Conservation (phyloP, 2,329 filamentous ascomycete genomes). For the Colletotrichum siamense region DNA sequence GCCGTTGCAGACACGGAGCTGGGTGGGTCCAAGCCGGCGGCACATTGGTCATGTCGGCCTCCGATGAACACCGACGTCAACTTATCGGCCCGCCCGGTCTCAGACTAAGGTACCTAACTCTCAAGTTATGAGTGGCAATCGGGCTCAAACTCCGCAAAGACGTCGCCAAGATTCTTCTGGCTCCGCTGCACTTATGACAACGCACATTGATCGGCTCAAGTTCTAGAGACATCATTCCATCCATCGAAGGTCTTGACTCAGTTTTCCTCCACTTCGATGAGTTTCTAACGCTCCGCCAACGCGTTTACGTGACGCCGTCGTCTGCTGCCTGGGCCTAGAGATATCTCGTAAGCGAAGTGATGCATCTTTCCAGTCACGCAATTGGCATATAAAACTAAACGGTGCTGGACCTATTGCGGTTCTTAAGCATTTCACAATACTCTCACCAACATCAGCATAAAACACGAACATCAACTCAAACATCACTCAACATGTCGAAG, state of each 20-base stretch:
- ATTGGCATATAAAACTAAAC: neutral
- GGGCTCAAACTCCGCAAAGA: neutral
- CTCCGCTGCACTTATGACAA: neutral
- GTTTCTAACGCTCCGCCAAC: neutral
- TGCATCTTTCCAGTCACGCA: neutral
- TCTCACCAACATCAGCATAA: neutral
- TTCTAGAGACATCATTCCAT: neutral
- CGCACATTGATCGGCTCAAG: neutral
- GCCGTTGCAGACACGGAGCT: neutral
- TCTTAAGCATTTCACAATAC: neutral
- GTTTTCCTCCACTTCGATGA: neutral
- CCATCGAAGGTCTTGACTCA: neutral
- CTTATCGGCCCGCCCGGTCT: neutral
- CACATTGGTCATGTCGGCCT: neutral
- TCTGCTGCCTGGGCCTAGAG: neutral
- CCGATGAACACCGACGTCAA: neutral
- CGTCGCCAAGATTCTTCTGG: rapidly evolving
- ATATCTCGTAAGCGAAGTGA: neutral
- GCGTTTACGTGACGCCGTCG: neutral
- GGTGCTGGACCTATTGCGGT: neutral
- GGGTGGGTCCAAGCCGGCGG: neutral
- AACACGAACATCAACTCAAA: neutral
- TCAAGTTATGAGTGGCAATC: too few relatives aligned
- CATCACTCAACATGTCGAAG: conserved; percentile 26
- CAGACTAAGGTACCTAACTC: neutral